A percentile compares a stretch with the other conserved stretches of the same genome.
Conservation (phyloP, 2,329 filamentous ascomycete species). For the Cladobotryum protrusum region DNA sequence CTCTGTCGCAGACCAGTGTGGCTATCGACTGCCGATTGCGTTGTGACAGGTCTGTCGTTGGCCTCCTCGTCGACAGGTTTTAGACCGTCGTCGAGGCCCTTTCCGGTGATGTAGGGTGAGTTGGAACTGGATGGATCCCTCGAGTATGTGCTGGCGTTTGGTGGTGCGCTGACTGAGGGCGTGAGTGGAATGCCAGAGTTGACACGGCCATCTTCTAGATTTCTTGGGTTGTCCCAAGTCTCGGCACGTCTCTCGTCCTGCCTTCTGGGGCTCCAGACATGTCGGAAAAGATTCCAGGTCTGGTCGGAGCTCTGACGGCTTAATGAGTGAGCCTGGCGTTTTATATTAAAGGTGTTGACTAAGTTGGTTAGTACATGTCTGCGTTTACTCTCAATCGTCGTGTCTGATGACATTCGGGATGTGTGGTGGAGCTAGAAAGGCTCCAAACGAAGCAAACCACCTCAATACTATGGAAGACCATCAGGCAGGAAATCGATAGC, state of each 20-base stretch:
- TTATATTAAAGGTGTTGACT: conserved; percentile 43
- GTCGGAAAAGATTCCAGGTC: conserved; percentile 40
- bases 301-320: conserved; percentile 34
- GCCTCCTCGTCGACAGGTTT: conserved; percentile 15
- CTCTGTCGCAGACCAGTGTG: conserved; percentile 26
- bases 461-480: conserved; percentile 6
- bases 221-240: conserved; percentile 29
- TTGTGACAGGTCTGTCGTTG: conserved; percentile 16
- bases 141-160: background rate
- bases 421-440: background rate
- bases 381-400: background rate
- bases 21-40: conserved; percentile 16
- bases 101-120: conserved; percentile 20
- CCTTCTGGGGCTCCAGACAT: conserved; percentile 23
- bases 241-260: conserved; percentile 21
- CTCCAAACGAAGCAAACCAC: conserved; percentile 7
- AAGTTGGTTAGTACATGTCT: conserved; percentile 10
- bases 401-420: conserved; percentile 9
- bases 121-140: background rate
- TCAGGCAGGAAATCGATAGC: conserved; percentile 3
- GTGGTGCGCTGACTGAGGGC: conserved; percentile 22
- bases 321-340: conserved; percentile 37
- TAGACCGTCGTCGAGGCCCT: conserved; percentile 17
- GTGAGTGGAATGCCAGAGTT: conserved; percentile 27
- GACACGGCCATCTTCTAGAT: conserved; percentile 22